These are phyloP conservation scores for Sugiyamaella valdiviana DNA, from an alignment of 805 yeast genomes.

Conservation along the genomic window DNA sequence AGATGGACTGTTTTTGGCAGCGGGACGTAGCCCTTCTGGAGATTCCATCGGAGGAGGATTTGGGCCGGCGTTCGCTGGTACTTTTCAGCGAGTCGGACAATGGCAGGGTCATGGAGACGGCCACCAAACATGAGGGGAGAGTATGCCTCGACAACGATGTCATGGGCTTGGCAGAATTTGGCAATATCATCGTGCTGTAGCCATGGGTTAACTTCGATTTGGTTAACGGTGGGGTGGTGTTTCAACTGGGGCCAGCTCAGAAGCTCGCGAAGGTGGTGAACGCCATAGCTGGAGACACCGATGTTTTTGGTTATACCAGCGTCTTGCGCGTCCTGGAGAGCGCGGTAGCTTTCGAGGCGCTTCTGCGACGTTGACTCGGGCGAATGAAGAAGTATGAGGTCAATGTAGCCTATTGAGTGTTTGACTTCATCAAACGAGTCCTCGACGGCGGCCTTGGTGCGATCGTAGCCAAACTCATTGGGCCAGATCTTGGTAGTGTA, in stretches of 20 bases:
- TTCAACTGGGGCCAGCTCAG: slow-evolving; percentile 41
- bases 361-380: slow-evolving; percentile 28
- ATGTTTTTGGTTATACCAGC: slow-evolving; percentile 48
- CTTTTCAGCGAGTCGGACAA: slow-evolving; percentile 44
- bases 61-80: slow-evolving; percentile 51
- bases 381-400: slow-evolving; percentile 61
- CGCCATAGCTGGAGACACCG: slow-evolving; percentile 62
- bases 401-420: slow-evolving; percentile 52
- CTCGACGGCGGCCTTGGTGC: slow-evolving; percentile 41
- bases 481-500: slow-evolving; percentile 73
- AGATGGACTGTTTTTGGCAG: slow-evolving; percentile 56
- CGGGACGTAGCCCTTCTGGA: slow-evolving; percentile 64
- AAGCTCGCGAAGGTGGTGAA: slow-evolving; percentile 49
- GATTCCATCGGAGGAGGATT: slow-evolving; percentile 67
- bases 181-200: slow-evolving; percentile 56
- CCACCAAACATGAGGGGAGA: slow-evolving; percentile 67
- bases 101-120: slow-evolving; percentile 45
- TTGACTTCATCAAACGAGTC: slow-evolving; percentile 48
- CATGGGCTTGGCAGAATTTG: slow-evolving; percentile 46
- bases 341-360: slow-evolving; percentile 47
- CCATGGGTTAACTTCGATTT: slow-evolving; percentile 86
- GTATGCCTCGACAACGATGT: slow-evolving; percentile 57
- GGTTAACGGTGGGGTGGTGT: slow-evolving; percentile 64
- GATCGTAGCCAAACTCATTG: slow-evolving; percentile 44
- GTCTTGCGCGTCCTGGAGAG: slow-evolving; percentile 48